Evolutionary conservation across 768 basidiomycete genomes (phyloP), one percentile per base, ranked within the genome.

Genomic region (Lepiota venenata): DNA sequence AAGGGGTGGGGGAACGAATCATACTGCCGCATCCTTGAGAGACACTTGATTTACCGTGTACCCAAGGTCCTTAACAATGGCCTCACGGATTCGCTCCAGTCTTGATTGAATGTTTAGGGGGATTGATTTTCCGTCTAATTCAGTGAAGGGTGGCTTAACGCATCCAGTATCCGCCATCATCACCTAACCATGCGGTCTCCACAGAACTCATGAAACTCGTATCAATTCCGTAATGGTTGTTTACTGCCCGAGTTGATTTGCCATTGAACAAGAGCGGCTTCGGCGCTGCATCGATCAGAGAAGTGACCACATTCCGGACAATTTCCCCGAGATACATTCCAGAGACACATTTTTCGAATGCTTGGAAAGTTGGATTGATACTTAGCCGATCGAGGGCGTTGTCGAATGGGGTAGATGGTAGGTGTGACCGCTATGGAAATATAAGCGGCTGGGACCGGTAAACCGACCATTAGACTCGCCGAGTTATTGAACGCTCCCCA

Each of bases 301-400:
- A 81, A 27, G 93, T 77, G 49, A 98, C 77, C 61, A 96, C 74
- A 64, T 91, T 90, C 37, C 97, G 87, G 21, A 87, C 81, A 58
- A 98, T 82, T 71, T 99, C 97, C 53, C 97, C 97, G 38, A 98
- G 83, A 69, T 99, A 99, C 96, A 99, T 98, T 53, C 97, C 97
- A 1, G 93, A 97, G 61, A 99, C 89, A 73, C 97, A 93, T 75
- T 98, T 99, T 71, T 99, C 97, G 66, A 93, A 98, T 2, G 91
- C 91, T 67, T 98, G 97, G 66, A 81, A 88, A 35, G 81, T 77
- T 22, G 95, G 94, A 64, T 99, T 99, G 71, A 98, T 98, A 55
- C 88, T 92, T 63, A 88, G 83, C 48, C 97, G 87, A 69, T 99
- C 97, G 18, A 98, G 75, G 57, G 87, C 83, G 71, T 90, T 94